Percentiles rank a stretch among this genome's conserved stretches.
Evolutionary conservation across 352 stramenopile species (phyloP).

Genomic region (Phytophthora macrochlamydospora): DNA sequence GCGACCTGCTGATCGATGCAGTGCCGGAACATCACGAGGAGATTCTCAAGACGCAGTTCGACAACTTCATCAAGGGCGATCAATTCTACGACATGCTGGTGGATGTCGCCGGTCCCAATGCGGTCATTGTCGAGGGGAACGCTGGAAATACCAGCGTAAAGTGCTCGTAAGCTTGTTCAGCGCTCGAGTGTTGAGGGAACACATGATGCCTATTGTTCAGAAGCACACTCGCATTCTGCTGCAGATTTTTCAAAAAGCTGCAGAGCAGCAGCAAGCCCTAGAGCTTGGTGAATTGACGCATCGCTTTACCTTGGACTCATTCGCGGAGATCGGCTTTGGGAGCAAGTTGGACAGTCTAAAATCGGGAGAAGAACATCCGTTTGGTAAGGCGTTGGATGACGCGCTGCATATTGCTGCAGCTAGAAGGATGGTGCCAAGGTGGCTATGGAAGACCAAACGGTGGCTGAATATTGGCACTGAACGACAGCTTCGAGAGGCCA

Average conservation of each 20-base stretch:
- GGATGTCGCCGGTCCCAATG: slow-evolving; percentile 22
- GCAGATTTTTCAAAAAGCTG: slow-evolving; percentile 7
- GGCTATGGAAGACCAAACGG: slow-evolving; percentile 41
- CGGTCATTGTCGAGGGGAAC: slow-evolving; percentile 59
- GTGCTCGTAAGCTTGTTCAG: slow-evolving; percentile 84
- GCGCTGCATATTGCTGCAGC: slow-evolving; percentile 18
- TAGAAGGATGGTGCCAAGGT: slow-evolving; percentile 28
- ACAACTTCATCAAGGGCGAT: slow-evolving; percentile 32
- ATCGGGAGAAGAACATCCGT: slow-evolving; percentile 34
- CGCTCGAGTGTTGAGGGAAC: slow-evolving; percentile 41
- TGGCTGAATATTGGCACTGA: slow-evolving; percentile 34
- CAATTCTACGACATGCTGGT: slow-evolving; percentile 18
- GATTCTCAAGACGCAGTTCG: slow-evolving; percentile 38
- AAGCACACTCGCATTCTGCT: slow-evolving; percentile 16
- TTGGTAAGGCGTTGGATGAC: slow-evolving; percentile 46
- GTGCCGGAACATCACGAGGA: slow-evolving; percentile 13
- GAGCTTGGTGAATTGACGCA: slow-evolving; percentile 28
- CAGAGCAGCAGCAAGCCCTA: slow-evolving; percentile 5
- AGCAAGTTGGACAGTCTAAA: slow-evolving; percentile 35
- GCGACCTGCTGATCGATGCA: slow-evolving; percentile 10
- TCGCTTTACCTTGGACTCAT: slow-evolving; percentile 53
- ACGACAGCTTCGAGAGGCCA: slow-evolving; percentile 20
- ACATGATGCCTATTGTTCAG: slow-evolving; percentile 42
- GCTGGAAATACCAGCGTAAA: slow-evolving; percentile 73
- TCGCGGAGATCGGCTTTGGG: slow-evolving; percentile 63